These are phyloP conservation scores for Zasmidium angulare DNA, from an alignment of 2,329 filamentous ascomycete species.

Conservation along the genomic window DNA sequence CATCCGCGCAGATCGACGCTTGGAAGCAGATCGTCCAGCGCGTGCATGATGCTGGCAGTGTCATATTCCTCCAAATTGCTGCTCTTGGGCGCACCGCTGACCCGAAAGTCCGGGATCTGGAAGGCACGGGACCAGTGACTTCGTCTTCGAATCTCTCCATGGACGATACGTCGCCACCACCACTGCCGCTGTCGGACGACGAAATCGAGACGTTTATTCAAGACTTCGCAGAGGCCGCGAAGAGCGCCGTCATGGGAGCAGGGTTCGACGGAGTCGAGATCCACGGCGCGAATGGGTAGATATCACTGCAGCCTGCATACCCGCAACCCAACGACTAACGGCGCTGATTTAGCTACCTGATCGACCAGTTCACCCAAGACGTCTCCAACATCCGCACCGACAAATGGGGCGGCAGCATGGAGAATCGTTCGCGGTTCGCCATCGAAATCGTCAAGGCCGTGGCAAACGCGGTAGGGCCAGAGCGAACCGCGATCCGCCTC, in stretches of 20 bases:
- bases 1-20: slow-evolving; percentile 44
- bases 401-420: slow-evolving; percentile 47
- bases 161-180: slow-evolving; percentile 36
- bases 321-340: background rate
- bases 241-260: slow-evolving; percentile 46
- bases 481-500: slow-evolving; percentile 54
- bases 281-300: slow-evolving; percentile 51
- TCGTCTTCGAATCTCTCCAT: slow-evolving; percentile 35
- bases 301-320: too few relatives aligned
- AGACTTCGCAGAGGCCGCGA: slow-evolving; percentile 45
- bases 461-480: slow-evolving; percentile 51
- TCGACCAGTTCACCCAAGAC: slow-evolving; percentile 65
- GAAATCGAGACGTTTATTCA: slow-evolving; percentile 35
- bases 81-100: slow-evolving; percentile 51
- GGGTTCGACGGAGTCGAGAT: slow-evolving; percentile 64
- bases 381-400: slow-evolving; percentile 56
- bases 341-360: slow-evolving; percentile 36
- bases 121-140: slow-evolving; percentile 32
- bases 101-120: slow-evolving; percentile 28
- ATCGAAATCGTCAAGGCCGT: slow-evolving; percentile 56
- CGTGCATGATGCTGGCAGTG: slow-evolving; percentile 52
- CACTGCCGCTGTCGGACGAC: slow-evolving; percentile 39
- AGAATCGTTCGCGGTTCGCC: slow-evolving; percentile 52
- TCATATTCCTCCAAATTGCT: slow-evolving; percentile 49
- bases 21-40: slow-evolving; percentile 54